Evolutionary conservation across 1,284 basidiomycete genomes (phyloP).

Genomic region (Cutaneotrichosporon cutaneum): DNA sequence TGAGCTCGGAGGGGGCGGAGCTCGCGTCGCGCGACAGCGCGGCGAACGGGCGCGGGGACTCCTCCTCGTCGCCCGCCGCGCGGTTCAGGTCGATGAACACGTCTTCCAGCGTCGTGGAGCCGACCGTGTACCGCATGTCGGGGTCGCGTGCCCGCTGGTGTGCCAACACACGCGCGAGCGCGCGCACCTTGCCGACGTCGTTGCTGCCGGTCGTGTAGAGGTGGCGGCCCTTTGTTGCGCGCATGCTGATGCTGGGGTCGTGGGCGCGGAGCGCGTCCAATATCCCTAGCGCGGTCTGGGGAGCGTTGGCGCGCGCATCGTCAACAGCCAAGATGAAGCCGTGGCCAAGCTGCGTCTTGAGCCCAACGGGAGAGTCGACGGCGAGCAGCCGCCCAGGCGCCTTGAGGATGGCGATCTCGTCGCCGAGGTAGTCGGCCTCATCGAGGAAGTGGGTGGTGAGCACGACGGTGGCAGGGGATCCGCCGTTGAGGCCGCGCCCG

Average conservation of each 20-base stretch:
- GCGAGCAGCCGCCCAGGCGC: slow-evolving; percentile 73
- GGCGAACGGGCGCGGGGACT: background rate
- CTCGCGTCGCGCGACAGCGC: background rate
- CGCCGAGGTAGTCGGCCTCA: slow-evolving; percentile 74
- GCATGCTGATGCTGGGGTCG: slow-evolving; percentile 6
- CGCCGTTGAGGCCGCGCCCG: slow-evolving; percentile 36
- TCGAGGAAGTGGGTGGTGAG: slow-evolving; percentile 74
- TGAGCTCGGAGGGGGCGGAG: background rate
- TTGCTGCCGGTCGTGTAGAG: slow-evolving; percentile 53
- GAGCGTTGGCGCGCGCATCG: slow-evolving; percentile 38
- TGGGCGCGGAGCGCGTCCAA: slow-evolving; percentile 8
- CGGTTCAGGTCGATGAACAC: slow-evolving; percentile 70
- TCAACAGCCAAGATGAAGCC: slow-evolving; percentile 63
- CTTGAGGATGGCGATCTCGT: slow-evolving; percentile 70
- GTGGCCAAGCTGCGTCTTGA: slow-evolving; percentile 69
- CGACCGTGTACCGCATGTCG: slow-evolving; percentile 61
- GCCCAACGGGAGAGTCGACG: slow-evolving; percentile 66
- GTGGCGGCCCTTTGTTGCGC: slow-evolving; percentile 21
- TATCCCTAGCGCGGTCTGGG: slow-evolving; percentile 47
- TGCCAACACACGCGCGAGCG: slow-evolving; percentile 59
- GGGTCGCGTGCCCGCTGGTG: background rate
- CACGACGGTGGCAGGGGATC: slow-evolving; percentile 60
- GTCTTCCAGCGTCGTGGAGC: slow-evolving; percentile 73
- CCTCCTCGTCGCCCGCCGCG: slow-evolving; percentile 18
- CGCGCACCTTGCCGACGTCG: slow-evolving; percentile 59